A percentile compares a stretch with the other conserved stretches of the same genome.
Evolutionary conservation across 495 filamentous ascomycete species (phyloP).

Genomic region (Pseudomonodictys pantanalensis): DNA sequence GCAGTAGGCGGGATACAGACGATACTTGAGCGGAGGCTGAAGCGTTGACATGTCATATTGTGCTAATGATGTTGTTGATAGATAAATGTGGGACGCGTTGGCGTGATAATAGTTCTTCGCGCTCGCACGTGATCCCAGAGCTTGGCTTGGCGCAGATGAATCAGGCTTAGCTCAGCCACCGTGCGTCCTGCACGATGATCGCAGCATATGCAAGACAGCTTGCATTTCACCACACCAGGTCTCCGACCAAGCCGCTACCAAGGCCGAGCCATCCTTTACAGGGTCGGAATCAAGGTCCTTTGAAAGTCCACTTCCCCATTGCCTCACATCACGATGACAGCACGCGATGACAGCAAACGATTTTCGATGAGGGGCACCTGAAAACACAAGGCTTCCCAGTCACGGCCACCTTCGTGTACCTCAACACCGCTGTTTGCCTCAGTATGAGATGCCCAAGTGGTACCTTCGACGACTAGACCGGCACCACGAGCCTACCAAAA

Average conservation of each 20-base stretch:
- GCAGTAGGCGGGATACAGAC: constrained; percentile 78
- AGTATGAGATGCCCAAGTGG: not conserved
- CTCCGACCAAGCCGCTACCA: constrained; percentile 25
- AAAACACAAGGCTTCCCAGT: constrained; percentile 15
- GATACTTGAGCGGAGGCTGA: constrained; percentile 39
- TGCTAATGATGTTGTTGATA: constrained; percentile 1
- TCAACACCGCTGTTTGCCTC: constrained; percentile 21
- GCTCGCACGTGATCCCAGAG: constrained; percentile 10
- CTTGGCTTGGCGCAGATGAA: too few relatives aligned
- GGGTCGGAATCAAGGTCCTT: constrained; percentile 25
- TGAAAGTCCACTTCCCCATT: not conserved
- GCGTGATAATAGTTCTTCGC: not conserved
- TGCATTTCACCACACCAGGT: constrained; percentile 4
- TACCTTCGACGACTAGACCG: too few relatives aligned
- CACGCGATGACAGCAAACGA: constrained; percentile 4
- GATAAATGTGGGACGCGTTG: constrained; percentile 6
- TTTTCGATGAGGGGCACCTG: constrained; percentile 5
- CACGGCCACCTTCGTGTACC: constrained; percentile 5
- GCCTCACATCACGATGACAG: not conserved
- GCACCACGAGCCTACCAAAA: too few relatives aligned
- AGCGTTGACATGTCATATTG: constrained; percentile 51
- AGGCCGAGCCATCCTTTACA: not conserved
- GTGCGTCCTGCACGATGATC: constrained; percentile 12
- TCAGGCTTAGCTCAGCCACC: too few relatives aligned
- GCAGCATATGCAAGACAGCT: constrained; percentile 9